Base-by-base conservation (phyloP, 2,329 filamentous ascomycete species). In the Talaromyces sp. region DNA sequence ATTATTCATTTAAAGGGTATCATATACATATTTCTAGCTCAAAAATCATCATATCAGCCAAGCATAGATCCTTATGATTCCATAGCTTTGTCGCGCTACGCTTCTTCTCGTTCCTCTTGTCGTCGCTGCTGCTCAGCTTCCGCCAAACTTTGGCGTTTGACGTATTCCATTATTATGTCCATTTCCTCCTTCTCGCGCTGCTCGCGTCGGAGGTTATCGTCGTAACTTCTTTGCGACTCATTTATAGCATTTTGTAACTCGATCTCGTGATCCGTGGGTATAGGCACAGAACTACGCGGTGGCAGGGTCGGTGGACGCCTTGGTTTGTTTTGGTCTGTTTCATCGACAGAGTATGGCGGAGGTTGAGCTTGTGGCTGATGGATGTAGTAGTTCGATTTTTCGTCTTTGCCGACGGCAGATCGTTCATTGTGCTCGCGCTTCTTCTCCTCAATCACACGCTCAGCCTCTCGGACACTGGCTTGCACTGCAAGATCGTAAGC, bases 121-220 rank as follows among this genome's bases (percentile, higher is more conserved):
- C 49, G 49, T 7, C 49, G 63, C 37, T 60, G 35, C 31, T 56
- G 57, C 33, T 67, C 66, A 2, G 57, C 37, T 49, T 69, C 69
- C 1, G 66, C 67, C 49, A 92, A 73, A 74, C 89, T 92, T 79
- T 93, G 89, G 79, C 88, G 90, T 82, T 89, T 90, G 47, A 92
- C 84, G 75, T 91, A 92, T 71, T 92, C 89, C 73, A 93, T 75
- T 9, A 93, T 86, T 65, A 90, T 87, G 64, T 92, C 86, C 73
- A 93, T 90, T 72, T 93, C 90, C 0, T 83, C 85, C 71, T 77
- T 82, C 41, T 79, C 76, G 2, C 87, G 69, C 61, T 83, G 76
- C 45, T 79, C 76, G 3, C 87, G 70, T 61, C 83, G 76, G 56
- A 81, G 75, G 31, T 85, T 82, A 61, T 74, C 74, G 76, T 74